Base-by-base conservation (phyloP, 768 basidiomycete species). In the Cyclocybe aegerita region DNA sequence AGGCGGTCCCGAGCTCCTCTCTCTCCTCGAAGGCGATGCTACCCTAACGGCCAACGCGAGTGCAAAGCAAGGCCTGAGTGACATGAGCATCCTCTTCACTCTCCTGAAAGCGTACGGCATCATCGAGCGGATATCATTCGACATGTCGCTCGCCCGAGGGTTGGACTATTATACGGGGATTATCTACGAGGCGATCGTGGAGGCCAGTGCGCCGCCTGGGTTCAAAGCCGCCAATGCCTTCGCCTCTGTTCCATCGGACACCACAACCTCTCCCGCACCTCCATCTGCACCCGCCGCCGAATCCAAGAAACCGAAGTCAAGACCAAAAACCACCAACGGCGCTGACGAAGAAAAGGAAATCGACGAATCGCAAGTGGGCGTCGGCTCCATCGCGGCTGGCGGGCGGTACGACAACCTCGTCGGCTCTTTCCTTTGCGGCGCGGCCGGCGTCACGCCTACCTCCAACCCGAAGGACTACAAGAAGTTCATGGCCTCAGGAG, bases 331-430 rank as follows among this genome's bases (percentile, higher is more conserved):
- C 30, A 75, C 75, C 46, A 48, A 64, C 12, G 70, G 71, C 14
- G 23, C 23, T 0, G 68, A 64, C 11, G 86, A 84, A 12, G 86
- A 91, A 32, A 86, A 92, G 46, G 96, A 95, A 58, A 72, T 93
- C 34, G 96, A 98, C 68, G 96, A 98, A 65, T 88, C 90, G 1
- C 81, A 86, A 58, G 85, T 98, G 35, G 97, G 97, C 14, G 93
- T 98, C 2, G 97, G 97, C n/a, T 97, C 94, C 10, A 96, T 99
- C 66, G 97, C 95, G n/a, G 97, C 91, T 1, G 97, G 97, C 9
- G 97, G 97, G 7, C 80, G 97, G 32, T 99, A 99, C 69, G 97
- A 98, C 73, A 85, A 86, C 47, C 87, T 99, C 16, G 96, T 99
- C 0, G 88, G 90, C 30, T 82, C 93, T 75, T 97, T 99, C 75